Conservation (phyloP, 306 rosid species). For the Casuarina glauca region DNA sequence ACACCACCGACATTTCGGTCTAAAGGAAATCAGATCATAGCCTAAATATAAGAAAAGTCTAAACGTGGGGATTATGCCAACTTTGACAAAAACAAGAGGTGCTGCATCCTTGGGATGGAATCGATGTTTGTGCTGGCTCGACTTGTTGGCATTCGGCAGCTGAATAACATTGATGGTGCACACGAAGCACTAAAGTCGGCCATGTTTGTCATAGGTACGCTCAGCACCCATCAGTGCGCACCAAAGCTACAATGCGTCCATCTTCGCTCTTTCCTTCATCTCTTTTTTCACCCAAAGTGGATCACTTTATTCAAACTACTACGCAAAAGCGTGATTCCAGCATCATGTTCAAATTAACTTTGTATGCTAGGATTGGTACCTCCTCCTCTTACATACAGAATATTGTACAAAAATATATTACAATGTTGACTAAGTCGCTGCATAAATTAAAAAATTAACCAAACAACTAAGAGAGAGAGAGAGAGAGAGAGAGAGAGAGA, state of each 20-base stretch:
- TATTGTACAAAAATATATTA: not conserved
- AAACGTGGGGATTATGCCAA: not conserved
- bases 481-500: conserved; percentile 1
- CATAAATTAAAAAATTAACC: not conserved
- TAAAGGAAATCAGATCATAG: too few species aligned
- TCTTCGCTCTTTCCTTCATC: not conserved
- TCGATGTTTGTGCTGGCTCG: not conserved
- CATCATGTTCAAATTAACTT: not conserved
- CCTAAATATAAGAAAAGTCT: not conserved
- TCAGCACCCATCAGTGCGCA: too few species aligned
- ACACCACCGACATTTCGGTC: too few species aligned
- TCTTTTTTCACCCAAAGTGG: not conserved
- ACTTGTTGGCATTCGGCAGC: not conserved
- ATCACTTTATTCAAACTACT: not conserved
- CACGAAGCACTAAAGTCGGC: too few species aligned
- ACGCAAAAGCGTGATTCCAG: not conserved
- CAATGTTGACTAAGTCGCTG: too few species aligned
- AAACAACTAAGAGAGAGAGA: not conserved
- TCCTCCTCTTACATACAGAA: not conserved
- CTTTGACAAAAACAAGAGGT: not conserved
- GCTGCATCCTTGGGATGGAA: not conserved
- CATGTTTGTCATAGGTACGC: too few species aligned
- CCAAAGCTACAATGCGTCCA: too few species aligned
- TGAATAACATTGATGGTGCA: too few species aligned
- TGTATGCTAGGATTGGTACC: not conserved